Conservation (phyloP, 805 yeast genomes). For the Maudiozyma turicensis region DNA sequence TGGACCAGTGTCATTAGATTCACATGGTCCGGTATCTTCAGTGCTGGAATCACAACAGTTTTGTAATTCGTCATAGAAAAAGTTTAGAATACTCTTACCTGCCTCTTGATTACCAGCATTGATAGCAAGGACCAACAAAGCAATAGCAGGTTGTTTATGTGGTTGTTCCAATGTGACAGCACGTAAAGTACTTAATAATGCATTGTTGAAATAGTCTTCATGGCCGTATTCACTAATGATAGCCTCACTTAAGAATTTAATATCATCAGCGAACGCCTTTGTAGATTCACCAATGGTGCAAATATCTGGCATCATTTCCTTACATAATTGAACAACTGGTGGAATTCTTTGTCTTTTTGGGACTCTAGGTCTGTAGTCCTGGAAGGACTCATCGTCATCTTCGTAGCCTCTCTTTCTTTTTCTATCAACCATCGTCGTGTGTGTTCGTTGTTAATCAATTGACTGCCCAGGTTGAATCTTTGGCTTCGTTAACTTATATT, state of each 20-base stretch:
- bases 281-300: constrained; percentile 51
- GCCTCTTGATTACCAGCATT: constrained; percentile 54
- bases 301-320: constrained; percentile 40
- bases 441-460: not conserved
- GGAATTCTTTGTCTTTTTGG: constrained; percentile 32
- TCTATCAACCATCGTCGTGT: constrained; percentile 7
- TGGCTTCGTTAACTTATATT: too few species aligned
- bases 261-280: constrained; percentile 45
- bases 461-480: too few species aligned
- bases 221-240: constrained; percentile 56
- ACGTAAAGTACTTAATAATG: constrained; percentile 51
- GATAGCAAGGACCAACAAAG: constrained; percentile 56
- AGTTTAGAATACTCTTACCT: constrained; percentile 62
- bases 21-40: constrained; percentile 15
- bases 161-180: constrained; percentile 83
- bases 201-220: constrained; percentile 48
- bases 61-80: constrained; percentile 55
- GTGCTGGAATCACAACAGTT: constrained; percentile 36
- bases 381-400: constrained; percentile 23
- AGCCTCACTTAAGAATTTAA: constrained; percentile 59
- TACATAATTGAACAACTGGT: constrained; percentile 38
- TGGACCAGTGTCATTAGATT: constrained; percentile 39
- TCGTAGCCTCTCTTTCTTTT: constrained; percentile 19
- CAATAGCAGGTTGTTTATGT: constrained; percentile 68
- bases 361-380: constrained; percentile 25